Percentiles rank a stretch among this genome's conserved stretches.
phyloP scores from a whole-genome alignment of 139 green algal species.

The Trebouxia sp. region DNA sequence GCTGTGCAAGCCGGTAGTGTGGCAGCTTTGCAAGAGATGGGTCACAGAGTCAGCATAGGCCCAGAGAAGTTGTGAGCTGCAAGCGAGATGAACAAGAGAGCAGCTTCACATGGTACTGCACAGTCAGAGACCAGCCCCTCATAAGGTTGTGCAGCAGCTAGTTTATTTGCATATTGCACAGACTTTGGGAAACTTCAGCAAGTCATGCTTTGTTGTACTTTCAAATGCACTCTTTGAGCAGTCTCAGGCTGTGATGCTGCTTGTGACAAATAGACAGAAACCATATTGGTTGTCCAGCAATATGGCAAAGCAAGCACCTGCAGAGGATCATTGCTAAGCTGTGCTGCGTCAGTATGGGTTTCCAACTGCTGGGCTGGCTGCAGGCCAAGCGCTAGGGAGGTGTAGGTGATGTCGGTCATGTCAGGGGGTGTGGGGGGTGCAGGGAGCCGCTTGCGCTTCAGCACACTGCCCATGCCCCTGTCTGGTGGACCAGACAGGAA shows the following conservation, averaged over 20 bases:
- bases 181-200: not conserved
- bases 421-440: not conserved
- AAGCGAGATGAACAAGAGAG: too few relatives aligned
- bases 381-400: constrained; percentile 16
- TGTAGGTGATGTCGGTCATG: constrained; percentile 35
- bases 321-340: not conserved
- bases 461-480: constrained; percentile 57
- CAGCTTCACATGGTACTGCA: too few relatives aligned
- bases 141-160: too few relatives aligned
- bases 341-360: too few relatives aligned
- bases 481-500: constrained; percentile 77
- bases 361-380: not conserved
- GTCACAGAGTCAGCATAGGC: too few relatives aligned
- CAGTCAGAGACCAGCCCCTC: too few relatives aligned
- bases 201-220: not conserved
- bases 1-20: too few relatives aligned
- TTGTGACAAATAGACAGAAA: too few relatives aligned
- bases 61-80: too few relatives aligned
- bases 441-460: constrained; percentile 28
- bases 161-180: not conserved
- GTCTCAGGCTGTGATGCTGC: too few relatives aligned
- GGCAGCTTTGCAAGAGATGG: too few relatives aligned
- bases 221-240: not conserved
- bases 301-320: not conserved
- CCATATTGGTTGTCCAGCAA: too few relatives aligned